Percentiles rank a stretch among this genome's conserved stretches.
phyloP scores from a whole-genome alignment of 169 alveolate genomes.

The Sarcocystis neurona region DNA sequence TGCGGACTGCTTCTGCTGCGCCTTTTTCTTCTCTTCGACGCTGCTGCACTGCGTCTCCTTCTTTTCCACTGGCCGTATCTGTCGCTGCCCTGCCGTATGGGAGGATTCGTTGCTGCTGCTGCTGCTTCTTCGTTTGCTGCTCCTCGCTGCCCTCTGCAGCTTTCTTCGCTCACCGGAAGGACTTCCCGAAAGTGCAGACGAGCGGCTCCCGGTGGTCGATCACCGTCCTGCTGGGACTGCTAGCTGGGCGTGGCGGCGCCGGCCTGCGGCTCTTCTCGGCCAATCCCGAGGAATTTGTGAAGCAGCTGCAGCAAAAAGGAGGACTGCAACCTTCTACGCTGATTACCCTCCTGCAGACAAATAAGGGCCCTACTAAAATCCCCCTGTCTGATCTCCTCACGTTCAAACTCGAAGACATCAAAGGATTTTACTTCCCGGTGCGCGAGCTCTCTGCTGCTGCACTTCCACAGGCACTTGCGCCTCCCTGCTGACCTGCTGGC shows the following conservation, averaged over 20 bases:
- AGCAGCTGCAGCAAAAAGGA: not conserved
- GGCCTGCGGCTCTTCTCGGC: not conserved
- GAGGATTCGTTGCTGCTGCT: too few species aligned
- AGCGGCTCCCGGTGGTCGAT: not conserved
- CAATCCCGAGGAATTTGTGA: not conserved
- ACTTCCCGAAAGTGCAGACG: not conserved
- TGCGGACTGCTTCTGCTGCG: too few species aligned
- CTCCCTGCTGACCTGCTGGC: too few species aligned
- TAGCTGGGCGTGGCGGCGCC: not conserved
- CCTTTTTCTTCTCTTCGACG: too few species aligned
- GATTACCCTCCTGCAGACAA: not conserved
- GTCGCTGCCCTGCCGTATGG: too few species aligned
- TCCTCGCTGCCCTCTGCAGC: too few species aligned
- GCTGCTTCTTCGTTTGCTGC: too few species aligned
- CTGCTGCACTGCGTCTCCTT: too few species aligned
- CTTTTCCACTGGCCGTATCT: too few species aligned
- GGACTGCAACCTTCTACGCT: not conserved
- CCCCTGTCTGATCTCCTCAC: not conserved
- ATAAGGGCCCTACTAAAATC: not conserved
- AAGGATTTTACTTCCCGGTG: slow-evolving; percentile 3
- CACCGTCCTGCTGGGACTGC: slow-evolving; percentile 14
- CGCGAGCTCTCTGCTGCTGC: not conserved
- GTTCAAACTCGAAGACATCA: not conserved
- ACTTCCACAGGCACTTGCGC: not conserved
- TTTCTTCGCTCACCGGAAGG: not conserved